Conservation (phyloP, 2,329 filamentous ascomycete genomes). For the Phialocephala sp. region DNA sequence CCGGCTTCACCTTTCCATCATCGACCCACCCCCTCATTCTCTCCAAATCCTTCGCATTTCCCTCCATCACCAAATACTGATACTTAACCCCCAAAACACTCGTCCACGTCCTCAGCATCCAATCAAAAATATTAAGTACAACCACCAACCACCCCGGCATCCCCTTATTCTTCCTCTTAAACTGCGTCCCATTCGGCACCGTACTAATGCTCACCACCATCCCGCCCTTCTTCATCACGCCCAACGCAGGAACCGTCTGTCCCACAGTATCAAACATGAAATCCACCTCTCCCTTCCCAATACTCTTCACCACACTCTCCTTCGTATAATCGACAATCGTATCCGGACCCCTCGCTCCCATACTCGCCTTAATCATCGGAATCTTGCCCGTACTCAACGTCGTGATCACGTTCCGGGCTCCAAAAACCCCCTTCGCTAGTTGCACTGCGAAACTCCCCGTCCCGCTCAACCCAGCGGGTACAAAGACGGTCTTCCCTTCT, state of each 20-base stretch:
- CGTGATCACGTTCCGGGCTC: conserved; percentile 49
- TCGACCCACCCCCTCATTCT: conserved; percentile 39
- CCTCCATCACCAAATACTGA: conserved; percentile 45
- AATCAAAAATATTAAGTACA: conserved; percentile 44
- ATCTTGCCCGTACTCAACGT: conserved; percentile 52
- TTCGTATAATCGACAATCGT: conserved; percentile 49
- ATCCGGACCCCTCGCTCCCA: conserved; percentile 49
- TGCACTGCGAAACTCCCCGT: conserved; percentile 49
- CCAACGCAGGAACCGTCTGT: conserved; percentile 44
- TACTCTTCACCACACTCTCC: conserved; percentile 39
- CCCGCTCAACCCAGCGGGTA: conserved; percentile 47
- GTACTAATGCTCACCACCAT: conserved; percentile 41
- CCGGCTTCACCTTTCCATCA: conserved; percentile 42
- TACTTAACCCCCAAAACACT: conserved; percentile 46
- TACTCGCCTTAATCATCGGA: conserved; percentile 43
- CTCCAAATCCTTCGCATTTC: conserved; percentile 44
- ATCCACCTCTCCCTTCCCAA: conserved; percentile 47
- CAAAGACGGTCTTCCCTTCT: conserved; percentile 47
- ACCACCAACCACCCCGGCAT: conserved; percentile 38
- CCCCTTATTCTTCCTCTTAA: conserved; percentile 42
- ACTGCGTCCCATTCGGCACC: conserved; percentile 44
- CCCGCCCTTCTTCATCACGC: conserved; percentile 45
- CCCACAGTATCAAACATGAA: conserved; percentile 51
- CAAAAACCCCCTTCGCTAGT: conserved; percentile 52
- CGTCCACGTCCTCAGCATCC: conserved; percentile 41